phyloP scores from a whole-genome alignment of 73 alveolate species.

The Uronychia binucleata region DNA sequence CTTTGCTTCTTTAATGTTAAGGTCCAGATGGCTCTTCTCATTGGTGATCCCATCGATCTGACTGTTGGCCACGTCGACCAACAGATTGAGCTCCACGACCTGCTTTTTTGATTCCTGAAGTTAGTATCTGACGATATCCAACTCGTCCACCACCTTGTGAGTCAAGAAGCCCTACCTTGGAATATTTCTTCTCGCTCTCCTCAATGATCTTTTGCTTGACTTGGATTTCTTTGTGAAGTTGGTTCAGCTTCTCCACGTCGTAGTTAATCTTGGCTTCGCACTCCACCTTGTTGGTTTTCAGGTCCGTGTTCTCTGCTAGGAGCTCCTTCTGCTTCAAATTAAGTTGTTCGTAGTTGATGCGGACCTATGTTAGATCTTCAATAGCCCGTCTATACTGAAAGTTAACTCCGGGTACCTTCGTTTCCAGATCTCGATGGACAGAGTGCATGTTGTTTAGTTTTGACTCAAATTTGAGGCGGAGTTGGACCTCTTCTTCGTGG shows the following conservation, averaged over 20 bases:
- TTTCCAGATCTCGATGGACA: conserved; percentile 61
- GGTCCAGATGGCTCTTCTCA: conserved; percentile 29
- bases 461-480: conserved; percentile 66
- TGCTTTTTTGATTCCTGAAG: conserved; percentile 39
- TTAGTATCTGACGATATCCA: conserved; percentile 26
- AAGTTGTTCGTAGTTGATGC: conserved; percentile 14
- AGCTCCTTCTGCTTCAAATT: not conserved
- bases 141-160: conserved; percentile 42
- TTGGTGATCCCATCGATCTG: conserved; percentile 14
- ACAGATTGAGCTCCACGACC: conserved; percentile 32
- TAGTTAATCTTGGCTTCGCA: conserved; percentile 13
- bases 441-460: conserved; percentile 72
- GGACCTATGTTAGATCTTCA: conserved; percentile 17
- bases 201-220: conserved; percentile 15
- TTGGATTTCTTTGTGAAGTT: conserved; percentile 28
- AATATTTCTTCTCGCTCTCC: conserved; percentile 21
- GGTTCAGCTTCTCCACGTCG: conserved; percentile 25
- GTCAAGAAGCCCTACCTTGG: too few species aligned
- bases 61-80: conserved; percentile 28
- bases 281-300: conserved; percentile 43
- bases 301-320: conserved; percentile 27
- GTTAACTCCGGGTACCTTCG: not conserved
- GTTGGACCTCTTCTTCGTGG: conserved; percentile 78
- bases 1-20: conserved; percentile 26
- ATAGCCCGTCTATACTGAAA: conserved; percentile 36